Evolutionary conservation across 192 early-diverging fungal genomes (phyloP), one percentile per base, ranked within the genome.

Genomic region (Cetraspora pellucida): DNA sequence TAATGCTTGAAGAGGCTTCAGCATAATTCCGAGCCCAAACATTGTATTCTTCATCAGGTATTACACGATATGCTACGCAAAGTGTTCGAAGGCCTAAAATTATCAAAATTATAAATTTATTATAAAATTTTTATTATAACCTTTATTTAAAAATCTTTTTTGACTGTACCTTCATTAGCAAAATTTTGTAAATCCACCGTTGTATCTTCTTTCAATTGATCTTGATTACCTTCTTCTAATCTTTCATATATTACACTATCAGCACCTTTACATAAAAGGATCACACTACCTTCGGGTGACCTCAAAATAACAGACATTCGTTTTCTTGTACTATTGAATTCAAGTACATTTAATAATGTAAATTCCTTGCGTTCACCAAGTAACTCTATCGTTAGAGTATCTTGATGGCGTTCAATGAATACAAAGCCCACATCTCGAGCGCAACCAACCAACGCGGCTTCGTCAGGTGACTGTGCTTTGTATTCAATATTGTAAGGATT

Each of bases 311-410:
- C 93, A 37, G 92, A 94, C 97, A 99, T 99, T 60, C 97, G 86
- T 81, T 99, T 99, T 69, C 97, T 90, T n/a, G 91, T 92, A 25
- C 93, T 95, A 82, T 94, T 98, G 78, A 99, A 99, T 81, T 97
- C 93, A 9, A 95, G 85, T 43, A 92, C 88, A 52, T 92, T 88
- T 57, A 95, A 79, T 45, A 93, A 79, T 54, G 83, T 82, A 84
- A 87, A 95, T 9, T 82, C 50, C 37, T 91, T 87, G 50, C 80
- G 87, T 78, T 91, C 90, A 17, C 94, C 94, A 74, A 91, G 85
- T 11, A 95, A 90, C 74, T 91, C 89, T 46, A 96, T 86, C 7
- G 80, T 67, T 25, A 98, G 73, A 23, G 82, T 86, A 27, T 93
- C 87, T 25, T 87, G 83, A 21, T 89, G 89, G n/a, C 95, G 90